Conservation (phyloP, 1,284 basidiomycete genomes). For the Ustilago loliicola region DNA sequence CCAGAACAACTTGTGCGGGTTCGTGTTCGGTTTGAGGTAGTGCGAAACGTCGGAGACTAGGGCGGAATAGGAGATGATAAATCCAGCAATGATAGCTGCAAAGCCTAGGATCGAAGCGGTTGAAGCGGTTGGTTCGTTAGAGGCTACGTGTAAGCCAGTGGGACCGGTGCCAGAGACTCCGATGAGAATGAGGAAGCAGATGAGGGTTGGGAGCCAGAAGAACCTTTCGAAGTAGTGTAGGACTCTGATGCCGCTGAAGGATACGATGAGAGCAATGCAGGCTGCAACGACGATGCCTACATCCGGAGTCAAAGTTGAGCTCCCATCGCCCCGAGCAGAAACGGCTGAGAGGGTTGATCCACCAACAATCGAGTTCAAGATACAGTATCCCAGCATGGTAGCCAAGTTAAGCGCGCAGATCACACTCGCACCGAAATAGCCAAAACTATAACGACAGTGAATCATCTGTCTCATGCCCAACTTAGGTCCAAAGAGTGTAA, state of each 20-base stretch:
- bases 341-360: slow-evolving; percentile 72
- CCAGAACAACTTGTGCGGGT: slow-evolving; percentile 74
- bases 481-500: slow-evolving; percentile 74
- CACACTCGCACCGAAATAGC: slow-evolving; percentile 75
- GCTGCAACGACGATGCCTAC: slow-evolving; percentile 91
- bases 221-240: slow-evolving; percentile 79
- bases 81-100: slow-evolving; percentile 76
- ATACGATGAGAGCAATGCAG: slow-evolving; percentile 81
- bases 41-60: slow-evolving; percentile 68
- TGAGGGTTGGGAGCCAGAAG: slow-evolving; percentile 82
- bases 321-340: slow-evolving; percentile 51
- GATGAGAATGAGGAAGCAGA: slow-evolving; percentile 76
- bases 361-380: slow-evolving; percentile 76
- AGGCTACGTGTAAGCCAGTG: slow-evolving; percentile 73
- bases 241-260: slow-evolving; percentile 83
- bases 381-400: slow-evolving; percentile 69
- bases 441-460: slow-evolving; percentile 74
- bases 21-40: slow-evolving; percentile 73
- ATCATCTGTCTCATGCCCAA: slow-evolving; percentile 78
- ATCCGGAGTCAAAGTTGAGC: slow-evolving; percentile 67
- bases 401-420: slow-evolving; percentile 73
- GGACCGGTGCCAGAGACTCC: slow-evolving; percentile 75
- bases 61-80: slow-evolving; percentile 74
- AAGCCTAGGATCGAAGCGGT: slow-evolving; percentile 74
- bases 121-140: slow-evolving; percentile 73